Percentiles rank a stretch among this genome's conserved stretches.
phyloP scores from a whole-genome alignment of 2,329 filamentous ascomycete genomes.

The Ambrosiella beaveri region DNA sequence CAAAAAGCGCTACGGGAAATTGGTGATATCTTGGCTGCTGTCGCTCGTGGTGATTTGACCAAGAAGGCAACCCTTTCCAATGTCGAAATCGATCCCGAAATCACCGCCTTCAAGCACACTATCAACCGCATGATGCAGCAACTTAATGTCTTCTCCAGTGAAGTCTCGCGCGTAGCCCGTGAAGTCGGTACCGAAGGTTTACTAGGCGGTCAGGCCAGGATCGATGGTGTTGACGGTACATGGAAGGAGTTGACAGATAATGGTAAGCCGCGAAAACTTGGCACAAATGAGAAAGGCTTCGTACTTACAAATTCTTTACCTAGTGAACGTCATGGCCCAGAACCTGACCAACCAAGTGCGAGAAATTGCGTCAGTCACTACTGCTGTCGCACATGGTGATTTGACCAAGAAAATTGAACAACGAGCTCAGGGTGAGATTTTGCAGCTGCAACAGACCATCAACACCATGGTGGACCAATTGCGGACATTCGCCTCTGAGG shows the following conservation, averaged over 20 bases:
- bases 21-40: slow-evolving; percentile 90
- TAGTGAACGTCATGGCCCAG: slow-evolving; percentile 66
- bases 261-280: slow-evolving; percentile 26
- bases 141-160: slow-evolving; percentile 86
- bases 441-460: slow-evolving; percentile 70
- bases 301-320: not conserved
- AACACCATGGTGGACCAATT: slow-evolving; percentile 83
- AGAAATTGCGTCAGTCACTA: slow-evolving; percentile 72
- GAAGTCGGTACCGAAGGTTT: slow-evolving; percentile 94
- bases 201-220: slow-evolving; percentile 81
- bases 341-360: slow-evolving; percentile 71
- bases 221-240: slow-evolving; percentile 85
- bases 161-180: slow-evolving; percentile 84
- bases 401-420: slow-evolving; percentile 71
- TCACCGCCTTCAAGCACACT: slow-evolving; percentile 91
- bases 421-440: slow-evolving; percentile 64
- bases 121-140: slow-evolving; percentile 99
- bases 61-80: slow-evolving; percentile 95
- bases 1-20: slow-evolving; percentile 94
- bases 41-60: slow-evolving; percentile 84
- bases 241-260: slow-evolving; percentile 95
- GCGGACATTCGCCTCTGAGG: slow-evolving; percentile 67
- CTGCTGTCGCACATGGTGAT: slow-evolving; percentile 67
- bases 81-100: slow-evolving; percentile 95
- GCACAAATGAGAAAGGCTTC: not conserved